A percentile compares a stretch with the other conserved stretches of the same genome.
Conservation (phyloP, 2,329 filamentous ascomycete species). For the Fusarium nygamai region DNA sequence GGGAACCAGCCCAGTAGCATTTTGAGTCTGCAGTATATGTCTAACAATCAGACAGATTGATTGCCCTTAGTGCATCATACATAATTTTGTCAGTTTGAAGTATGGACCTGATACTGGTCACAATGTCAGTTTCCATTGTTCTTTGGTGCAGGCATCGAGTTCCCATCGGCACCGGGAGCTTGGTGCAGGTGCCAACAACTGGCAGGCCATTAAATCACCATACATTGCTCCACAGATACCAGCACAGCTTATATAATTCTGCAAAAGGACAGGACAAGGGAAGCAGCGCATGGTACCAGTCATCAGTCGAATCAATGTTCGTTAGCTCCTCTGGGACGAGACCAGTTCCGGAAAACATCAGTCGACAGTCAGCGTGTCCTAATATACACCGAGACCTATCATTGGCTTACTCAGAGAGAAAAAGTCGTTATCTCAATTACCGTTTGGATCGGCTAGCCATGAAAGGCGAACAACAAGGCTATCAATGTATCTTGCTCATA, state of each 20-base stretch:
- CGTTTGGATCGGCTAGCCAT: neutral
- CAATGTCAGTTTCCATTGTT: neutral
- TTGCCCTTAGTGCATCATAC: neutral
- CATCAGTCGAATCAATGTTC: neutral
- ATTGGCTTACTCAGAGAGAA: too few species aligned
- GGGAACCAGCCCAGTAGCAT: neutral
- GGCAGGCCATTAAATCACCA: fast-evolving
- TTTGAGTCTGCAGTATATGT: neutral
- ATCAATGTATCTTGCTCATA: neutral
- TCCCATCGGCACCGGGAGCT: neutral
- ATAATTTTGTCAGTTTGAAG: neutral
- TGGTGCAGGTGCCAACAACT: neutral
- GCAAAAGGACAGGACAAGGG: neutral
- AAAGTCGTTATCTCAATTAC: neutral
- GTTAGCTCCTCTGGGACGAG: neutral
- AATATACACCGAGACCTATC: fast-evolving
- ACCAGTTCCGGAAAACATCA: neutral
- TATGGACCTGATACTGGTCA: neutral
- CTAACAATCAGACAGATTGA: neutral
- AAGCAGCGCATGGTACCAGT: neutral
- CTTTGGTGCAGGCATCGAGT: neutral
- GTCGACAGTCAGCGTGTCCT: too few species aligned
- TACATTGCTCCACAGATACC: fast-evolving
- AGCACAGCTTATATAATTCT: fast-evolving
- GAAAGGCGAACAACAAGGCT: too few species aligned